Evolutionary conservation across 306 rosid species (phyloP).

Genomic region (Cajanus cajan): DNA sequence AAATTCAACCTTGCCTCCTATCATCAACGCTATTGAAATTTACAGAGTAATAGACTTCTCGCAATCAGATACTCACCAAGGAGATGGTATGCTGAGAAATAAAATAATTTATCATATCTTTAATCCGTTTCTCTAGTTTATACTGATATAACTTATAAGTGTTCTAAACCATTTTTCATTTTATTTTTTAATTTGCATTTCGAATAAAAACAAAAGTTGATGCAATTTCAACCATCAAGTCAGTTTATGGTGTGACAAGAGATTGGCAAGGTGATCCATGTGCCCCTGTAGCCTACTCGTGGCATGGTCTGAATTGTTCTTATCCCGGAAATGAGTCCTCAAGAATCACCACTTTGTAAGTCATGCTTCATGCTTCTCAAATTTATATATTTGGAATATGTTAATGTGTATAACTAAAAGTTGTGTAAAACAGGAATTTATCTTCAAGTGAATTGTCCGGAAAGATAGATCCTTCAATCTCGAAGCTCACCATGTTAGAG

Average conservation of each 20-base stretch:
- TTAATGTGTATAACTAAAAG: not conserved
- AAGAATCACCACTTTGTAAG: constrained; percentile 49
- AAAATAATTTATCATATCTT: not conserved
- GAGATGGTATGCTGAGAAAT: constrained; percentile 32
- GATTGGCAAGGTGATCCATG: constrained; percentile 70
- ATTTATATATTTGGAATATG: no score
- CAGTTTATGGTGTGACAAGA: constrained; percentile 40
- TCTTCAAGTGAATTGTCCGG: constrained; percentile 49
- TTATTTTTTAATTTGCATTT: not conserved
- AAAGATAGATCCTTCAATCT: constrained; percentile 32
- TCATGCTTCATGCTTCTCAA: not conserved
- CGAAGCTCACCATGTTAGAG: constrained; percentile 39
- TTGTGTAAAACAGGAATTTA: constrained; percentile 35
- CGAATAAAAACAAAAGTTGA: constrained; percentile 27
- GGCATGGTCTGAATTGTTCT: constrained; percentile 54
- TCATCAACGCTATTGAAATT: constrained; percentile 40
- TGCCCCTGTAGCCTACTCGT: constrained; percentile 36
- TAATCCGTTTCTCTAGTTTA: not conserved
- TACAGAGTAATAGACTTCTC: not conserved
- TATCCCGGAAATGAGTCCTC: not conserved
- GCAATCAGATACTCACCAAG: constrained; percentile 28
- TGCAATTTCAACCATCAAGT: constrained; percentile 46
- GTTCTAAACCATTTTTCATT: not conserved
- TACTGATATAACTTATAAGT: not conserved
- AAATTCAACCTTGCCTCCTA: constrained; percentile 40